Percentiles rank a stretch among this genome's conserved stretches.
Conservation (phyloP, 2,329 filamentous ascomycete genomes). For the Dactylellina leptospora region DNA sequence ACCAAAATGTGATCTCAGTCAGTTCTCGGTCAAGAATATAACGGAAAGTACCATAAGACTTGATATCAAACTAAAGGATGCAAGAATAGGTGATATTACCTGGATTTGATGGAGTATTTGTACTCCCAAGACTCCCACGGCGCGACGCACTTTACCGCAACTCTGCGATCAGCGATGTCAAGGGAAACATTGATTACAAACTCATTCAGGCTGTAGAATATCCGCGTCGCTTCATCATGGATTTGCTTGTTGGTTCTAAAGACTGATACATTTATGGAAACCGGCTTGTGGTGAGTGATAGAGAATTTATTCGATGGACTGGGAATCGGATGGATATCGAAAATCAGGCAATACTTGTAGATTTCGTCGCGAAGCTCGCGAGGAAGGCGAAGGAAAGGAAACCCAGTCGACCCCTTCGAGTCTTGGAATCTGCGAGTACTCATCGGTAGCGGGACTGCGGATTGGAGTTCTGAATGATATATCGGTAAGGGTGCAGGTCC, state of each 20-base stretch:
- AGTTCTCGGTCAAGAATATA: too few species aligned
- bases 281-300: constrained; percentile 5
- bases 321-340: constrained; percentile 8
- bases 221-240: constrained; percentile 19
- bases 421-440: too few species aligned
- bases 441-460: too few species aligned
- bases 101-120: neutral
- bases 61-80: too few species aligned
- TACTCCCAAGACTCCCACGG: constrained; percentile 11
- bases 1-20: too few species aligned
- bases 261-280: constrained; percentile 2
- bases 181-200: constrained; percentile 19
- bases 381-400: constrained; percentile 19
- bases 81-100: neutral
- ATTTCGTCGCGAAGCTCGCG: constrained; percentile 38
- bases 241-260: constrained; percentile 22
- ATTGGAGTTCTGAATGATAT: too few species aligned
- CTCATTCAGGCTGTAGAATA: constrained; percentile 15
- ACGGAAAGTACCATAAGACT: too few species aligned
- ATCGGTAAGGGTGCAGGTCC: neutral
- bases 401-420: too few species aligned
- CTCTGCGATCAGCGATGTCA: neutral
- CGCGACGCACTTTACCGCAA: neutral
- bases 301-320: neutral
- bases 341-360: constrained; percentile 5